Conservation (phyloP, 2,329 filamentous ascomycete species). For the Penicillium sp. region DNA sequence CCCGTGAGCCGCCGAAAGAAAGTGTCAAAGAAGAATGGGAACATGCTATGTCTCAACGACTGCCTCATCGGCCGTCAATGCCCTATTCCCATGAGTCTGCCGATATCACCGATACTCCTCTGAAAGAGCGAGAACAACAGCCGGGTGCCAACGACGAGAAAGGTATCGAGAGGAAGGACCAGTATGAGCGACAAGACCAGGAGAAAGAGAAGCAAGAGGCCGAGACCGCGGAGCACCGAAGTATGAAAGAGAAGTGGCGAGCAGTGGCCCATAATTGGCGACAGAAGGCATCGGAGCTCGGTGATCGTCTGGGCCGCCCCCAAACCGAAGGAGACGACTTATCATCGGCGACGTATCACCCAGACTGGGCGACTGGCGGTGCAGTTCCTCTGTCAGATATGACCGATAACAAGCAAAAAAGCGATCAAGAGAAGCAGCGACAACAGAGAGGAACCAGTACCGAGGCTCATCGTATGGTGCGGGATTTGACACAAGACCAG, state of each 20-base stretch:
- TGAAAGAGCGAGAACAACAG: conserved; percentile 1
- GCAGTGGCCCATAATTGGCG: conserved; percentile 4
- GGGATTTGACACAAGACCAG: conserved; percentile 31
- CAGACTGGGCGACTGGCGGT: conserved; percentile 29
- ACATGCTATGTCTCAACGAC: conserved; percentile 5
- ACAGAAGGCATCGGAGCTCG: conserved; percentile 15
- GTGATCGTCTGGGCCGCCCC: conserved; percentile 24
- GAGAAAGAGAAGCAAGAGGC: neutral
- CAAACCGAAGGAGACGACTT: conserved; percentile 27
- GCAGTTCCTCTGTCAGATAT: conserved; percentile 26
- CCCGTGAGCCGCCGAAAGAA: conserved; percentile 6
- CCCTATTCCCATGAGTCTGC: conserved; percentile 26
- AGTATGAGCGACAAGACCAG: neutral
- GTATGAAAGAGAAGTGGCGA: conserved; percentile 1
- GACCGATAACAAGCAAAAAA: conserved; percentile 33
- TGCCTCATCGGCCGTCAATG: conserved; percentile 16
- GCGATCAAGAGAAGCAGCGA: conserved; percentile 24
- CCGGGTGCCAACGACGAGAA: neutral
- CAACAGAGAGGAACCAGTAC: conserved; percentile 26
- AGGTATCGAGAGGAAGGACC: conserved; percentile 3
- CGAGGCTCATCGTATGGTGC: conserved; percentile 34
- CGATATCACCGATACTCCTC: conserved; percentile 28
- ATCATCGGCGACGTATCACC: conserved; percentile 22
- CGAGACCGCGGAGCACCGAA: neutral
- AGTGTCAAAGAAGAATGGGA: conserved; percentile 14